phyloP scores from a whole-genome alignment of 2,329 filamentous ascomycete genomes.

The Fusarium phyllophilum region DNA sequence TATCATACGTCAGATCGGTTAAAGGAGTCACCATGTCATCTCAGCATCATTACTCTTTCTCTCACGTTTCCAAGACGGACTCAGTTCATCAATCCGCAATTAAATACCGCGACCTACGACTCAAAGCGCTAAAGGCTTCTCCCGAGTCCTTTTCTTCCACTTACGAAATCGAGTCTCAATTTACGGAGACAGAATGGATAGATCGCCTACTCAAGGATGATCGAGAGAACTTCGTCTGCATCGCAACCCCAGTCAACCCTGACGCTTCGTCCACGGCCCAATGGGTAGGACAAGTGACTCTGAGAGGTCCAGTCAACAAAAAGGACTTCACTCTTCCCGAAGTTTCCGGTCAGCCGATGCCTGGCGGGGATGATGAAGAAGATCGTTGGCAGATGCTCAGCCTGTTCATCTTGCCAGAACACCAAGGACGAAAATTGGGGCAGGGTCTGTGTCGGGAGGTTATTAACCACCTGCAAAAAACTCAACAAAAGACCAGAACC shows the following conservation, averaged over 20 bases:
- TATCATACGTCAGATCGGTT: not conserved
- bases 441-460: not conserved
- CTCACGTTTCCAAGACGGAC: not conserved
- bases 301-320: not conserved
- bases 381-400: not conserved
- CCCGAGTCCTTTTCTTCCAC: not conserved
- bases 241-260: not conserved
- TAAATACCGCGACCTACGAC: not conserved
- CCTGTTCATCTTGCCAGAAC: not conserved
- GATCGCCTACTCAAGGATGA: not conserved
- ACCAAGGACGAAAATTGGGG: not conserved
- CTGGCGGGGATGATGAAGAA: fast-evolving
- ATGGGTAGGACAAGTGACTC: not conserved
- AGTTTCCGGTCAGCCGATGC: fast-evolving
- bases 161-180: not conserved
- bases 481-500: not conserved
- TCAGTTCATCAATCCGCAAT: not conserved
- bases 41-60: not conserved
- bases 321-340: not conserved
- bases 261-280: fast-evolving
- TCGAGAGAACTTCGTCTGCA: not conserved
- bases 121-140: fast-evolving
- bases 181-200: not conserved
- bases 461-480: fast-evolving
- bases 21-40: not conserved